Evolutionary conservation across 192 early-diverging fungal species (phyloP).

Genomic region (Coemansia aciculifera): DNA sequence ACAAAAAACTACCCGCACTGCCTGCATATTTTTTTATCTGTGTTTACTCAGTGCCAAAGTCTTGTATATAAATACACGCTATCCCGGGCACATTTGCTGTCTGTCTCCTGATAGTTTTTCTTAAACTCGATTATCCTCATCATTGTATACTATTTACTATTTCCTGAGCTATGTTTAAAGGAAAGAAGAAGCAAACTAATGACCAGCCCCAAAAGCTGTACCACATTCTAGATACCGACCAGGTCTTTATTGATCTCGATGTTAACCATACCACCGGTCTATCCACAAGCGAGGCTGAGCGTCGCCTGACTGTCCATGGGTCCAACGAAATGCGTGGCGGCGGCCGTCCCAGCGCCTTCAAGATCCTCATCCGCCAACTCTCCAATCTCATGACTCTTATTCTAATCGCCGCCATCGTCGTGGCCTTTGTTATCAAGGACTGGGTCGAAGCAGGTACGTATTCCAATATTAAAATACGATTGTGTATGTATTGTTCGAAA

Average conservation of each 20-base stretch:
- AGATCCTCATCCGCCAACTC: constrained; percentile 64
- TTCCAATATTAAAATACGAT: not conserved
- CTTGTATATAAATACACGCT: not conserved
- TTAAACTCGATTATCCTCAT: not conserved
- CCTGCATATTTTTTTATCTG: not conserved
- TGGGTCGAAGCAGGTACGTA: constrained; percentile 60
- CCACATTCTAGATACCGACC: constrained; percentile 40
- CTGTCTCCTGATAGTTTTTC: not conserved
- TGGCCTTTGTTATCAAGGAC: constrained; percentile 68
- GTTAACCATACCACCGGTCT: constrained; percentile 47
- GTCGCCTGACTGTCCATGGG: constrained; percentile 50
- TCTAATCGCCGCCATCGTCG: constrained; percentile 63
- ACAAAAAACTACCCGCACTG: not conserved
- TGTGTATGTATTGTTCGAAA: not conserved
- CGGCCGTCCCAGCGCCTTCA: constrained; percentile 64
- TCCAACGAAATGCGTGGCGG: constrained; percentile 68
- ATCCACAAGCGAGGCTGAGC: constrained; percentile 48
- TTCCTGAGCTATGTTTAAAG: constrained; percentile 21
- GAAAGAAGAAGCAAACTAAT: constrained; percentile 9
- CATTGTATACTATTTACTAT: not conserved
- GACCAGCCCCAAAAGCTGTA: constrained; percentile 34
- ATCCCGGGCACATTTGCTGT: not conserved
- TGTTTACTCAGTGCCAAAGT: not conserved
- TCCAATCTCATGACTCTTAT: constrained; percentile 68
- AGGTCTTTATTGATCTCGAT: constrained; percentile 30